Conservation (phyloP, 768 basidiomycete genomes). For the Naganishia onofrii region DNA sequence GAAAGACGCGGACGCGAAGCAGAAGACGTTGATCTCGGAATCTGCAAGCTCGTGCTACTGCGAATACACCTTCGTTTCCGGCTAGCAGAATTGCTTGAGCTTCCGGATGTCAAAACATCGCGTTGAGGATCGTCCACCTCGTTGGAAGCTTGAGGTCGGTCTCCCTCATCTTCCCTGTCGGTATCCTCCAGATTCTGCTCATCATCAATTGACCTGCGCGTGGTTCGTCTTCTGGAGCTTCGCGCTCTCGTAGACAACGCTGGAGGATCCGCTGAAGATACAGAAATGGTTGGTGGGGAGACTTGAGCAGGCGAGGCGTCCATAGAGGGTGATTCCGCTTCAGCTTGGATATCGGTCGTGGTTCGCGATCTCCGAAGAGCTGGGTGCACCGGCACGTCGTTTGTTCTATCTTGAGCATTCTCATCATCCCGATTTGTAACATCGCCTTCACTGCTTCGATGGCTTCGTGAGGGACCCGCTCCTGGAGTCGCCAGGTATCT, state of each 20-base stretch:
- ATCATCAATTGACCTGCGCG: neutral
- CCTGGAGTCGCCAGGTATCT: slow-evolving; percentile 6
- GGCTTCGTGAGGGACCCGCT: slow-evolving; percentile 11
- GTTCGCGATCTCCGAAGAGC: slow-evolving; percentile 12
- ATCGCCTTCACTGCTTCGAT: neutral
- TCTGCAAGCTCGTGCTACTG: slow-evolving; percentile 14
- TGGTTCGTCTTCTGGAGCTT: slow-evolving; percentile 6
- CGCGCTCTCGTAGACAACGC: slow-evolving; percentile 14
- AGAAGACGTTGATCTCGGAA: slow-evolving; percentile 6
- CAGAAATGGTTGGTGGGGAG: neutral
- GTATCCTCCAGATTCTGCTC: slow-evolving; percentile 11
- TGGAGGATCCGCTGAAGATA: slow-evolving; percentile 17
- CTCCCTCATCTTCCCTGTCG: slow-evolving; percentile 15
- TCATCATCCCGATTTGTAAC: neutral
- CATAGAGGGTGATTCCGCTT: neutral
- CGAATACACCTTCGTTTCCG: slow-evolving; percentile 22
- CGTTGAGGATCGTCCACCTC: neutral
- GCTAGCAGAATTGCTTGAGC: neutral
- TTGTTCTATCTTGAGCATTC: neutral
- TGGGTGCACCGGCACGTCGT: neutral
- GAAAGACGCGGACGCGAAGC: neutral
- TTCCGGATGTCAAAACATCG: slow-evolving; percentile 1
- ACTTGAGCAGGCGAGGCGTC: neutral
- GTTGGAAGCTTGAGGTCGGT: neutral
- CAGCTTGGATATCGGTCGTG: neutral